Evolutionary conservation across 768 basidiomycete species (phyloP), one percentile per base, ranked within the genome.

Genomic region (Boletus rubescentipes): DNA sequence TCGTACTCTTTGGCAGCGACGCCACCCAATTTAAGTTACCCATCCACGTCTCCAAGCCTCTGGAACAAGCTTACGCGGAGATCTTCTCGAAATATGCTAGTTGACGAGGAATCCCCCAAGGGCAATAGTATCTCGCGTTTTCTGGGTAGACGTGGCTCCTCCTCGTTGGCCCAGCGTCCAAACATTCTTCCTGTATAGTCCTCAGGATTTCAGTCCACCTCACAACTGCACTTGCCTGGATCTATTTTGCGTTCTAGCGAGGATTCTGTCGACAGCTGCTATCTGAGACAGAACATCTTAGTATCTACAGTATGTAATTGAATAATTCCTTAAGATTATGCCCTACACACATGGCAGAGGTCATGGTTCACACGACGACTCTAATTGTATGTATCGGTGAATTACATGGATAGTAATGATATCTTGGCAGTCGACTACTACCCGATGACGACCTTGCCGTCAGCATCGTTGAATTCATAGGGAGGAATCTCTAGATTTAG

Each of bases 401-500:
- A 61, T 55, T 55, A 64, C 69, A 60, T 23, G 47, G 16, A 41
- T 44, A 55, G 57, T 58, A 61, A 44, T 47, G 45, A 48, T 57
- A 59, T 43, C 39, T 20, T 40, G 20, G 45, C 23, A 23, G 14
- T 41, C 15, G 18, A 34, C 34, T 9, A 53, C 53, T 79, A 97
- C 79, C 94, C 94, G 69, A 97, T 82, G 68, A 93, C 66, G 58
- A 97, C 75, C 75, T 96, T 96, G 65, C 81, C 84, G 57, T 94
- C 92, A 40, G 75, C 89, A 32, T 95, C 93, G 65, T 85, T 88
- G 81, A 97, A 87, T 61, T 88, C 86, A 71, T 97, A 87, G 49
- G 79, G 79, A 56, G 95, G 95, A 54, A 99, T 81, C 73, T 98
- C 96, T 59, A 98, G 82, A 77, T 99, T 99, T 63, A 95, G 84